phyloP scores from a whole-genome alignment of 2,329 filamentous ascomycete genomes.

The Biscogniauxia mediterranea region DNA sequence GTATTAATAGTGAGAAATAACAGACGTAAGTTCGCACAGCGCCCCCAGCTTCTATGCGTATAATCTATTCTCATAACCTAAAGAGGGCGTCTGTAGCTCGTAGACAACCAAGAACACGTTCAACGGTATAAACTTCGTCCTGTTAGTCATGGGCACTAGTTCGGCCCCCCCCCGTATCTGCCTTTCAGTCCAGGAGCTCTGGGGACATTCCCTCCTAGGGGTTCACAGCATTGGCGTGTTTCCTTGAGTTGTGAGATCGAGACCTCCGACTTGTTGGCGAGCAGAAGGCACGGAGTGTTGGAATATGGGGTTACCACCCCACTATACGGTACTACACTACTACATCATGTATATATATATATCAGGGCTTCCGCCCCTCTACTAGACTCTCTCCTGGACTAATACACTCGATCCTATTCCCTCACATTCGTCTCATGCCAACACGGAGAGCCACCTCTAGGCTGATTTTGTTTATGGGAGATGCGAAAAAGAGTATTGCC shows the following conservation, averaged over 20 bases:
- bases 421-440: too few species aligned
- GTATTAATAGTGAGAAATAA: too few species aligned
- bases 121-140: slow-evolving; percentile 24
- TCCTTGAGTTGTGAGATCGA: slow-evolving; percentile 39
- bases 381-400: too few species aligned
- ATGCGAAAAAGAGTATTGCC: slow-evolving; percentile 27
- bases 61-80: slow-evolving; percentile 28
- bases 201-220: slow-evolving; percentile 34
- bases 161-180: slow-evolving; percentile 19
- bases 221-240: slow-evolving; percentile 41
- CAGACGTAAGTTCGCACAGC: slow-evolving; percentile 19
- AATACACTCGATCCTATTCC: too few species aligned
- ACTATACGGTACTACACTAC: too few species aligned
- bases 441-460: slow-evolving; percentile 2
- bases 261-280: slow-evolving; percentile 36
- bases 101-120: slow-evolving; percentile 26
- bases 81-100: slow-evolving; percentile 17
- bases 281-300: slow-evolving; percentile 32
- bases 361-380: too few species aligned
- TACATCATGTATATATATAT: too few species aligned
- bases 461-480: too few species aligned
- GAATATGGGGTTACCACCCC: too few species aligned
- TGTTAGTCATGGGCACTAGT: slow-evolving; percentile 34
- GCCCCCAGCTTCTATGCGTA: slow-evolving; percentile 26
- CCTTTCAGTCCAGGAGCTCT: slow-evolving; percentile 18